Evolutionary conservation across 352 stramenopile species (phyloP).

Genomic region (Stramenopiles sp.): DNA sequence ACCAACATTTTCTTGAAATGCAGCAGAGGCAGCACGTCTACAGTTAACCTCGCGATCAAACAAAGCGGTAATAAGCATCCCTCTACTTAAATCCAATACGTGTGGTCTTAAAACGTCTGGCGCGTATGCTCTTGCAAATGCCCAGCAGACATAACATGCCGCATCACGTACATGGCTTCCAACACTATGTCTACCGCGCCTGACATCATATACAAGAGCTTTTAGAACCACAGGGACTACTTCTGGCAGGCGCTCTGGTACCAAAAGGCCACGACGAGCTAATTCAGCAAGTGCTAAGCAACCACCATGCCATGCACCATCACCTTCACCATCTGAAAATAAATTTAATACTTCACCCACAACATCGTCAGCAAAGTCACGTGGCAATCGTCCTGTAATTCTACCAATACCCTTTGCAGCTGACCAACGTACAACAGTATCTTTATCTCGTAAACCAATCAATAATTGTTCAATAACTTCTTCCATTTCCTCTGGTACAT

Average conservation of each 20-base stretch:
- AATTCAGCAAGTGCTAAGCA: slow-evolving; percentile 89
- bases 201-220: slow-evolving; percentile 80
- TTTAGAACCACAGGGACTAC: slow-evolving; percentile 71
- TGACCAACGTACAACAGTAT: slow-evolving; percentile 94
- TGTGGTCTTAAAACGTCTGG: slow-evolving; percentile 64
- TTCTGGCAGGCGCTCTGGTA: slow-evolving; percentile 67
- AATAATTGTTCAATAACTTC: slow-evolving; percentile 79
- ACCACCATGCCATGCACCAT: slow-evolving; percentile 86
- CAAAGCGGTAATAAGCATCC: slow-evolving; percentile 76
- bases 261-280: slow-evolving; percentile 71
- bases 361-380: slow-evolving; percentile 82
- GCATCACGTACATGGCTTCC: slow-evolving; percentile 90
- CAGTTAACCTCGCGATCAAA: slow-evolving; percentile 97
- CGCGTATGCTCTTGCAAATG: slow-evolving; percentile 80
- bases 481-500: slow-evolving; percentile 83
- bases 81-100: slow-evolving; percentile 56
- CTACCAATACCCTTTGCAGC: slow-evolving; percentile 92
- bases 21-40: slow-evolving; percentile 81
- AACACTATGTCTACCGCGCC: slow-evolving; percentile 74
- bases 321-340: slow-evolving; percentile 68
- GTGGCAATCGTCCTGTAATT: slow-evolving; percentile 73
- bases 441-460: slow-evolving; percentile 61
- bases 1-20: slow-evolving; percentile 86
- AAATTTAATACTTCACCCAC: slow-evolving; percentile 79
- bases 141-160: slow-evolving; percentile 94